These are phyloP conservation scores for Penicillium steckii DNA, from an alignment of 495 filamentous ascomycete genomes.

Conservation along the genomic window DNA sequence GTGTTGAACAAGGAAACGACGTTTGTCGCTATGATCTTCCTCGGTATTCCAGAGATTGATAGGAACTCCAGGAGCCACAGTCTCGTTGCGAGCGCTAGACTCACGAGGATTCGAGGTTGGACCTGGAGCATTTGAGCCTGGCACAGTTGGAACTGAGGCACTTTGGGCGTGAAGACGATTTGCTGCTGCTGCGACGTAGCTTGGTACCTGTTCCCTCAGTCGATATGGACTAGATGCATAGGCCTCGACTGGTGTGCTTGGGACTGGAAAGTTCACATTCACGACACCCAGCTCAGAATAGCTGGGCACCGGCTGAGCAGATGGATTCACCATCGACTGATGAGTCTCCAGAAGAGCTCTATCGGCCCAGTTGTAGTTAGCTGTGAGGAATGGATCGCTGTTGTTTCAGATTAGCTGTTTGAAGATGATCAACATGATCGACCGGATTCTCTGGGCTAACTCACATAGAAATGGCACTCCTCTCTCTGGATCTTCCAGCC, in stretches of 20 bases:
- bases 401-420: too few species aligned
- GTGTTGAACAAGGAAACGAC: constrained; percentile 1
- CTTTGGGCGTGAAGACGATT: too few species aligned
- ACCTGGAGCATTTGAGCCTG: too few species aligned
- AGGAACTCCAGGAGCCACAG: too few species aligned
- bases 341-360: not conserved
- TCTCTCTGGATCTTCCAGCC: not conserved
- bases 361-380: not conserved
- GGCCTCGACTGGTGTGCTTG: not conserved
- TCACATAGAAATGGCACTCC: not conserved
- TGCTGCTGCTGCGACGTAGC: not conserved
- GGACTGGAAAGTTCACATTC: not conserved
- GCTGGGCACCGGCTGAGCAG: not conserved
- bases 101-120: not conserved
- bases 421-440: not conserved
- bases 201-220: not conserved
- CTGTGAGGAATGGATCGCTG: not conserved
- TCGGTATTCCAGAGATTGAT: too few species aligned
- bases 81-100: too few species aligned
- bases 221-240: not conserved
- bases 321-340: not conserved
- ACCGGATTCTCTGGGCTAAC: not conserved
- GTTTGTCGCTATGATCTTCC: not conserved
- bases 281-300: not conserved
- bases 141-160: too few species aligned